Evolutionary conservation across 2,329 filamentous ascomycete species (phyloP).

Genomic region (Verticillium klebahnii): DNA sequence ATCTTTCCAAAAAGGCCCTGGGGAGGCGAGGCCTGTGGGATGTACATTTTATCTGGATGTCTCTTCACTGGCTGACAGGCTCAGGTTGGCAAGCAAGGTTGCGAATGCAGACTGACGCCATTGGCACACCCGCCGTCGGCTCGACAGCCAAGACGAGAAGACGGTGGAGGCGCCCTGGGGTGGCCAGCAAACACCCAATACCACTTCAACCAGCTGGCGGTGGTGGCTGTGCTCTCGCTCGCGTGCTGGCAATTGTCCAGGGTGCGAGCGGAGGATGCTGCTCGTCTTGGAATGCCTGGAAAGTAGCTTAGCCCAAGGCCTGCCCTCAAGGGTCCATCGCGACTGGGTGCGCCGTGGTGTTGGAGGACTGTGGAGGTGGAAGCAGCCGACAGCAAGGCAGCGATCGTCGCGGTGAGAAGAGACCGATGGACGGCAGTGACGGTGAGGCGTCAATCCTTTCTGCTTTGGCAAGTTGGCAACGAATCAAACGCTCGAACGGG

Average conservation of each 20-base stretch:
- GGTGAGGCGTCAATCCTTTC: neutral
- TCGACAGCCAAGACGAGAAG: neutral
- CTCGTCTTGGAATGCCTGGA: neutral
- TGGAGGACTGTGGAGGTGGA: neutral
- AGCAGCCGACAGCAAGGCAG: neutral
- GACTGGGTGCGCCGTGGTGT: neutral
- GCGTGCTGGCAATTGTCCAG: neutral
- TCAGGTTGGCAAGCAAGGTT: neutral
- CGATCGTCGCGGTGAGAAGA: neutral
- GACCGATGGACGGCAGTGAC: conserved; percentile 1
- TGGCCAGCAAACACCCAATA: conserved; percentile 1
- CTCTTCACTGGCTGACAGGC: neutral
- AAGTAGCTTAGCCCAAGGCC: neutral
- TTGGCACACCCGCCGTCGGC: conserved; percentile 7
- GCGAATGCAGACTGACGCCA: conserved; percentile 15
- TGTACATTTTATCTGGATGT: conserved; percentile 11
- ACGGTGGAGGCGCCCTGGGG: neutral
- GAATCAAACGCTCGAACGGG: neutral
- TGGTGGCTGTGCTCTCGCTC: conserved; percentile 8
- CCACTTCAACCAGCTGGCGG: conserved; percentile 9
- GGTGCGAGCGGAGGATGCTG: neutral
- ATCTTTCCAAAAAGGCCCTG: conserved; percentile 17
- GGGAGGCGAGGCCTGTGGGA: conserved; percentile 7
- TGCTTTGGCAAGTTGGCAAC: conserved; percentile 2
- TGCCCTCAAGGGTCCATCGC: neutral